Conservation (phyloP, 2,329 filamentous ascomycete species). For the Moelleriella libera region DNA sequence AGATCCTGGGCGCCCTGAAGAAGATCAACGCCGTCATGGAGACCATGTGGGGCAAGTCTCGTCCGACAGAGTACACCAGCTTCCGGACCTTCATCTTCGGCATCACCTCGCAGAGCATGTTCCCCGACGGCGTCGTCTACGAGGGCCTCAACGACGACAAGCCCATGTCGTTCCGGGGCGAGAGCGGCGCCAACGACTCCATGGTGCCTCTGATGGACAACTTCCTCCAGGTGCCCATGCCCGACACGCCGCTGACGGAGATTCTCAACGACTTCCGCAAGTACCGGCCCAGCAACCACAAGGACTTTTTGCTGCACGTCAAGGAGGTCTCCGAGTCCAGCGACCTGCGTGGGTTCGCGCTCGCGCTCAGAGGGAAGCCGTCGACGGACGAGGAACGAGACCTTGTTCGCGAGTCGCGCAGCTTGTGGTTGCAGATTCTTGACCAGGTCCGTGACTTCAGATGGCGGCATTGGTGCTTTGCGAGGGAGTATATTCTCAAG, state of each 20-base stretch:
- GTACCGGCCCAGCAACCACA: conserved; percentile 81
- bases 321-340: conserved; percentile 31
- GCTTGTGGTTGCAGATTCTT: conserved; percentile 50
- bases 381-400: conserved; percentile 17
- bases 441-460: conserved; percentile 70
- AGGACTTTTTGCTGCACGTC: conserved; percentile 68
- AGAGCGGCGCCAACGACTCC: conserved; percentile 86
- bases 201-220: conserved; percentile 89
- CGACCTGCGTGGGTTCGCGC: conserved; percentile 44
- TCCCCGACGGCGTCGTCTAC: conserved; percentile 81
- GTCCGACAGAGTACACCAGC: conserved; percentile 68
- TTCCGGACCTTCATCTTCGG: conserved; percentile 97
- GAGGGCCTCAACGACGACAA: conserved; percentile 60
- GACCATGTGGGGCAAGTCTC: conserved; percentile 81
- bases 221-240: conserved; percentile 76
- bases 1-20: conserved; percentile 42
- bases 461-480: conserved; percentile 79
- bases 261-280: conserved; percentile 81
- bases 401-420: conserved; percentile 37
- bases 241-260: conserved; percentile 72
- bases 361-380: conserved; percentile 16
- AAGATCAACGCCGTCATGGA: conserved; percentile 74
- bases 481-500: conserved; percentile 72
- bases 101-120: conserved; percentile 88
- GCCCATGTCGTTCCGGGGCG: conserved; percentile 73